Evolutionary conservation across 306 rosid species (phyloP), one percentile per base, ranked within the genome.

Genomic region (Astragalus membranaceus): DNA sequence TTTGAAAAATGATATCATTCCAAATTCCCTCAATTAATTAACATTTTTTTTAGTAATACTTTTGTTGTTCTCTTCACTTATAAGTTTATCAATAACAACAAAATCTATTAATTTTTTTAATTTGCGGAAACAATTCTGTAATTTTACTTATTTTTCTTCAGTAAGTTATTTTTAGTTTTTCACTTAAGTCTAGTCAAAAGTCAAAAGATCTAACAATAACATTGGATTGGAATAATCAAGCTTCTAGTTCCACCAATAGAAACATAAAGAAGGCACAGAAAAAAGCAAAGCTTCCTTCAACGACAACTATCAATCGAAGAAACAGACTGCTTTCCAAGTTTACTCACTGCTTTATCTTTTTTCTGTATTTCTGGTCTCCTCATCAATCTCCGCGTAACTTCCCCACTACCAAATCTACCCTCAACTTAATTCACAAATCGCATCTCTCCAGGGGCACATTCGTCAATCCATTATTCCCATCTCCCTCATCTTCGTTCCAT

Each of bases 311-410:
- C 50, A 75, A 64, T 49, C 37, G 39, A 32, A 36, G 50, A 78
- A 78, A 77, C n/a, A n/a, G n/a, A 70, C 78, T 36, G 49, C 73
- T 63, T 30, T 15, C 65, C 86, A 70, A 81, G 83, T 74, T 71
- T 57, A 36, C 53, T 72, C 51, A 17, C 13, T 14, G 0, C 72
- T 46, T 44, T 59, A 57, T 15, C 63, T 44, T 39, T 75, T 77
- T 39, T 11, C 41, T 32, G 59, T 26, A 26, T 26, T 26, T 3
- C 30, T 26, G 30, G 30, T 26, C 30, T 26, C 4, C 35, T 35
- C 72, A 48, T 7, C 75, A 48, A 37, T 14, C 23, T 61, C 68
- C 69, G 55, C 79, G 66, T 20, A 23, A 72, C 32, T 59, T 59
- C 41, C 5, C 15, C 8, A 29, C 5, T 50, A 39, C 72, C 74